Evolutionary conservation across 768 basidiomycete species (phyloP), one percentile per base, ranked within the genome.

Genomic region (Boletus rex-veris): DNA sequence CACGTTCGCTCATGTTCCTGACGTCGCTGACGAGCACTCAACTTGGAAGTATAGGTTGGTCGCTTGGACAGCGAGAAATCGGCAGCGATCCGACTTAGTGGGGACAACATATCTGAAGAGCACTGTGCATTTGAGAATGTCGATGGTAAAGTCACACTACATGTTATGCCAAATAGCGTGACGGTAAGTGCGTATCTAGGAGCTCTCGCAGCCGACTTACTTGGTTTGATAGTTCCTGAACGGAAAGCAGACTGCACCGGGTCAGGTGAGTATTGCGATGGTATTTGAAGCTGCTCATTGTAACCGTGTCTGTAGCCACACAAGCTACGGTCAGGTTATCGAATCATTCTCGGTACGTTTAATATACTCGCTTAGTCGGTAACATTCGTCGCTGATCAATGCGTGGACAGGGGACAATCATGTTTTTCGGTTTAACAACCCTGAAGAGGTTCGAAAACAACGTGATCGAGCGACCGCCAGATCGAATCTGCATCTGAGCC

Each of bases 341-440:
- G 97, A 30, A 91, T 99, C 65, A 99, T 99, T 68, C 81, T 99
- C 47, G 96, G 90, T 91, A 63, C 53, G 81, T 48, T 7, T 50
- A 16, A 21, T 24, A 30, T 30, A 45, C 42, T 31, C 12, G n/a
- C 8, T 8, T 33, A 19, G 12, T 58, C 31, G 49, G 37, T 24
- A 28, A 42, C 30, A 8, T 46, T 38, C 7, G 35, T 41, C 35
- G 26, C 48, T 53, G 51, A 53, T 54, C 46, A 49, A 53, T 18
- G 50, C 52, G 19, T 41, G n/a, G 51, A 44, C 55, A 92, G 91
- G 96, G 50, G 95, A 98, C 61, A 86, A 93, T 59, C 97, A 99
- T 74, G 94, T 98, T 52, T 99, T 99, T 72, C 84, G 97, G 16
- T 98, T 97, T 73, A 98, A 91, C 65, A 90, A 96, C 64, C 93